A percentile compares a stretch with the other conserved stretches of the same genome.
phyloP scores from a whole-genome alignment of 495 filamentous ascomycete species.

The Podospora pseudocomata region DNA sequence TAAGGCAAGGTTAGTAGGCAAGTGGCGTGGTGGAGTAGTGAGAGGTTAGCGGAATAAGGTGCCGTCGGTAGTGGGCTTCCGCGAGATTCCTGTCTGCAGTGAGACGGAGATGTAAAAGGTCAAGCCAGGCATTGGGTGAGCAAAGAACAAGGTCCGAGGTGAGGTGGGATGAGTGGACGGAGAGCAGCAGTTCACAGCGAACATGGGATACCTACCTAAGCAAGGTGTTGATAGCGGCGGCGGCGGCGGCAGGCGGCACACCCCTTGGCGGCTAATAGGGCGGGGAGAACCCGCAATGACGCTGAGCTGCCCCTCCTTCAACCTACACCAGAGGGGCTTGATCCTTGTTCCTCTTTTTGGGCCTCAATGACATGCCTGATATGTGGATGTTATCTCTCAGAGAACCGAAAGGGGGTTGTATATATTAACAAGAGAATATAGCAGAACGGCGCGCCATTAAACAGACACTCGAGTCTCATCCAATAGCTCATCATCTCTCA shows the following conservation, averaged over 20 bases:
- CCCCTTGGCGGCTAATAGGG: slow-evolving; percentile 1
- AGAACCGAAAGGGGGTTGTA: background rate
- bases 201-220: background rate
- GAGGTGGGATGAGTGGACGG: slow-evolving; percentile 1
- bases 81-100: slow-evolving; percentile 3
- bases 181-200: background rate
- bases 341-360: background rate
- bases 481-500: background rate
- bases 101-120: background rate
- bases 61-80: background rate
- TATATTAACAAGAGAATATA: background rate
- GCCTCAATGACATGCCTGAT: background rate
- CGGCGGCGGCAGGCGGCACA: background rate
- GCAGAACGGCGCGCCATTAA: too few species aligned
- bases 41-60: background rate
- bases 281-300: slow-evolving; percentile 5
- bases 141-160: slow-evolving; percentile 1
- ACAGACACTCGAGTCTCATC: background rate
- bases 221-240: background rate
- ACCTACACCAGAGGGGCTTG: background rate
- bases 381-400: background rate
- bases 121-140: background rate
- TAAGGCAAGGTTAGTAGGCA: background rate
- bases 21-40: background rate
- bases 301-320: background rate